Evolutionary conservation across 2,329 filamentous ascomycete species (phyloP), one percentile per base, ranked within the genome.

Genomic region (Atkinsonella texensis): DNA sequence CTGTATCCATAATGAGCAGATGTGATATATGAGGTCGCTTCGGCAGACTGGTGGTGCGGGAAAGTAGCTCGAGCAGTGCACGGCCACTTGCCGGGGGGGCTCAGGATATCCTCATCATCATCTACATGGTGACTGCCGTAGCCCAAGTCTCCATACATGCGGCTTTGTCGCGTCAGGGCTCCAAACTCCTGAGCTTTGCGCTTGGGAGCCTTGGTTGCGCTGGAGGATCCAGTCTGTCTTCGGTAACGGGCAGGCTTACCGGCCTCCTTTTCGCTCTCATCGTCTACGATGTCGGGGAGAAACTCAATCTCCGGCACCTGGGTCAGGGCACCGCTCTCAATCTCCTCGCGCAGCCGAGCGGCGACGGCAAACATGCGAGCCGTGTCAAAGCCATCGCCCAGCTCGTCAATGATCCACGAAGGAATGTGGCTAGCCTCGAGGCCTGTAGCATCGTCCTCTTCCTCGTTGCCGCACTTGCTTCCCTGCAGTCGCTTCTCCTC

Each of bases 281-380:
- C 70, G 38, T 69, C 70, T 13, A 66, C 65, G 56, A 81, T 76
- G 53, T 76, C 74, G 1, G 78, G 77, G 4, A 81, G 68, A 17
- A 81, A 76, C 63, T 81, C 78, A 52, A 81, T 76, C 54, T 80
- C 78, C 0, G 78, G 78, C 2, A 81, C 73, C 52, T 75, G 70
- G 4, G 60, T 63, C 35, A 77, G 60, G 1, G 61, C 58, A 11
- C 70, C 68, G 9, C 62, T 55, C 23, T 71, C 62, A 48, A 80
- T 71, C 45, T 77, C 73, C 0, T 58, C 52, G 56, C 71, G 65
- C 8, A 81, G 65, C 1, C 68, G 68, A 1, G 65, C 62, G 4
- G 76, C 69, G n/a, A 80, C 71, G 6, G 66, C 63, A 23, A 72
- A 59, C 46, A 81, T 74, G 49, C 73, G 66, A 1, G 60, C 59